These are phyloP conservation scores for Kluyveromyces nonfermentans DNA, from an alignment of 805 yeast genomes.

Conservation along the genomic window DNA sequence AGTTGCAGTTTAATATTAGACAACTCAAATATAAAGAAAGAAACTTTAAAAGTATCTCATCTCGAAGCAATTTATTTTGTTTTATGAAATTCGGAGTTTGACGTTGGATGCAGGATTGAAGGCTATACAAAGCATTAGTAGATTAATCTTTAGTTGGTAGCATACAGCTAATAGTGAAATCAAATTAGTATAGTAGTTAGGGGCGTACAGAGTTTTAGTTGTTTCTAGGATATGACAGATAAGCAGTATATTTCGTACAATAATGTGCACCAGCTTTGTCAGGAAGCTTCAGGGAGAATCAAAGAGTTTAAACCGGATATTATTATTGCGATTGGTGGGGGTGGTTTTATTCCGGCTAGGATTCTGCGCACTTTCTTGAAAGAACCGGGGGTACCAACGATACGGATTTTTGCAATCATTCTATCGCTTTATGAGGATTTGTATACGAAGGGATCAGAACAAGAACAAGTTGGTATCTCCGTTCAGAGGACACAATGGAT, in stretches of 20 bases:
- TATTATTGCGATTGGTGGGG: slow-evolving; percentile 94
- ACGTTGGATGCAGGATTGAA: too few relatives aligned
- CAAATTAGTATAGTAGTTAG: neutral
- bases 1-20: neutral
- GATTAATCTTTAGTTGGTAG: too few relatives aligned
- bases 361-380: slow-evolving; percentile 88
- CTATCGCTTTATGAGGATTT: slow-evolving; percentile 84
- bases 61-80: neutral
- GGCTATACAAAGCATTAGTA: too few relatives aligned
- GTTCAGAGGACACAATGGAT: slow-evolving; percentile 81
- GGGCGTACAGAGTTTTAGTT: neutral
- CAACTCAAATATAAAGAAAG: neutral
- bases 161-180: too few relatives aligned
- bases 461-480: slow-evolving; percentile 51
- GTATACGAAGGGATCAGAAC: slow-evolving; percentile 46
- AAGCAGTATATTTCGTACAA: slow-evolving; percentile 74
- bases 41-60: neutral
- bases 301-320: slow-evolving; percentile 74
- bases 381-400: slow-evolving; percentile 78
- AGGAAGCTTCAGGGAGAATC: slow-evolving; percentile 50
- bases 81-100: neutral
- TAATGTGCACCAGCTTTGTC: slow-evolving; percentile 69
- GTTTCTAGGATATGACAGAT: slow-evolving; percentile 17
- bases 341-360: slow-evolving; percentile 97
- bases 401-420: slow-evolving; percentile 91